Evolutionary conservation across 2,329 filamentous ascomycete genomes (phyloP).

Genomic region (Clonostachys byssicola): DNA sequence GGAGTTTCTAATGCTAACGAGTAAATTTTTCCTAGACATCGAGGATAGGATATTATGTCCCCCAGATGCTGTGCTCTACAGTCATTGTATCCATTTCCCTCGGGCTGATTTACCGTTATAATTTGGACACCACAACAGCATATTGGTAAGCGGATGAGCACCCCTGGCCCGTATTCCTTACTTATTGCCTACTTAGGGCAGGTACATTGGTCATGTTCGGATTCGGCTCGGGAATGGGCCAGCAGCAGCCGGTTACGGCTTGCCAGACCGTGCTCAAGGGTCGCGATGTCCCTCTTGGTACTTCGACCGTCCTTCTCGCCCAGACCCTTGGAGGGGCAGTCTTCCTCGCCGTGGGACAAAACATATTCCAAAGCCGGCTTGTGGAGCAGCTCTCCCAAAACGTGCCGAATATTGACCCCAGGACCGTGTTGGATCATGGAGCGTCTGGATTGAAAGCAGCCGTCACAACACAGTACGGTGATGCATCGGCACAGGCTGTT

Average conservation of each 20-base stretch:
- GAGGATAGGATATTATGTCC: conserved; percentile 7
- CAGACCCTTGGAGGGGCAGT: conserved; percentile 8
- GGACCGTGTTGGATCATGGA: conserved; percentile 21
- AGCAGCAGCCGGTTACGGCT: conserved; percentile 7
- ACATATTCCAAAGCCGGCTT: conserved; percentile 8
- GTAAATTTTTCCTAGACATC: neutral
- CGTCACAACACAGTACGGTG: conserved; percentile 24
- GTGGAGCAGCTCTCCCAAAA: conserved; percentile 1
- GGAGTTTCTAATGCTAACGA: too few relatives aligned
- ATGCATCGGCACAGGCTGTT: conserved; percentile 40
- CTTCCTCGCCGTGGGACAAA: conserved; percentile 8
- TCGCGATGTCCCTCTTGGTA: conserved; percentile 6
- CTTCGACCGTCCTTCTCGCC: conserved; percentile 5
- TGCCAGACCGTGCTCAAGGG: conserved; percentile 7
- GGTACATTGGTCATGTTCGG: conserved; percentile 5
- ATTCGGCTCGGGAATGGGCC: conserved; percentile 4
- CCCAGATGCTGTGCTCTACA: conserved; percentile 7
- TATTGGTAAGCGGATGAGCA: conserved; percentile 1
- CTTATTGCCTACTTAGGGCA: conserved; percentile 2
- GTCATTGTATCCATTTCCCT: conserved; percentile 2
- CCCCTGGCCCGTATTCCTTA: neutral
- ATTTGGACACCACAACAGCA: conserved; percentile 1
- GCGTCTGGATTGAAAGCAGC: conserved; percentile 44
- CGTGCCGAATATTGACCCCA: conserved; percentile 21
- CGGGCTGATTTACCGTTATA: conserved; percentile 5